phyloP scores from a whole-genome alignment of 129 eudicot genomes.

The Heracleum sosnowskyi region DNA sequence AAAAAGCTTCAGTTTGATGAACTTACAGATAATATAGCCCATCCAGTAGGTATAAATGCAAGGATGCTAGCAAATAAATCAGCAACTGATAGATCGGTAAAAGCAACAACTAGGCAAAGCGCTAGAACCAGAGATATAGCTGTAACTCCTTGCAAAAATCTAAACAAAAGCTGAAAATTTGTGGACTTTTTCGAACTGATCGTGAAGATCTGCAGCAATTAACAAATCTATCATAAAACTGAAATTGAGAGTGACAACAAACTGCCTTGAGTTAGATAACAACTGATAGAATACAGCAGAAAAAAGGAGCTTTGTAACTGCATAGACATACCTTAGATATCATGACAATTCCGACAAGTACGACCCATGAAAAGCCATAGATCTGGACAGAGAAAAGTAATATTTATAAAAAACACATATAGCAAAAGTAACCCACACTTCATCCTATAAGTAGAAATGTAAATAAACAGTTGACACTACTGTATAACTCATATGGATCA shows the following conservation, averaged over 20 bases:
- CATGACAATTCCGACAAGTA: constrained; percentile 60
- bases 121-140: constrained; percentile 73
- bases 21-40: constrained; percentile 85
- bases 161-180: constrained; percentile 63
- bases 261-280: background rate
- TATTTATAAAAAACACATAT: background rate
- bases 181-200: constrained; percentile 65
- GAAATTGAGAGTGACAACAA: background rate
- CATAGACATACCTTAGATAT: constrained; percentile 63
- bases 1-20: background rate
- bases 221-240: background rate
- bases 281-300: background rate
- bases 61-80: constrained; percentile 88
- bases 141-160: constrained; percentile 86
- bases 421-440: background rate
- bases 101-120: constrained; percentile 50
- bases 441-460: background rate
- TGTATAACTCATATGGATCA: background rate
- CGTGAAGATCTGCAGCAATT: constrained; percentile 58
- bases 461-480: background rate
- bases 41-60: constrained; percentile 96
- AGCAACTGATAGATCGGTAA: constrained; percentile 49
- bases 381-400: constrained; percentile 34
- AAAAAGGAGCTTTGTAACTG: background rate
- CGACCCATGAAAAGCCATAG: constrained; percentile 94